Evolutionary conservation across 768 basidiomycete genomes (phyloP), one percentile per base, ranked within the genome.

Genomic region (Rhizopogon sp.): DNA sequence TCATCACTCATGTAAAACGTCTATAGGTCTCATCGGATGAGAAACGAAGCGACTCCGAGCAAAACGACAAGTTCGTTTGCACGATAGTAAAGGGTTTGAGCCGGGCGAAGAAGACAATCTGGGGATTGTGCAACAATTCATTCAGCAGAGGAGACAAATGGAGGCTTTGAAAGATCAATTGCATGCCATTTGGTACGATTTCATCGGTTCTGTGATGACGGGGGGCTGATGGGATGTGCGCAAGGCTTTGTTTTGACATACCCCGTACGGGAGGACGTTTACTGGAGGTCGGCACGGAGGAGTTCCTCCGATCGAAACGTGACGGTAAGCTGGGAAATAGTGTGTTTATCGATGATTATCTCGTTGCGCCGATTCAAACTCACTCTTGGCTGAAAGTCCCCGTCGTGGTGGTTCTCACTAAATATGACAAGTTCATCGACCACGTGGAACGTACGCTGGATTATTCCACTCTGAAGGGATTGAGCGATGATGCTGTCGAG

Each of bases 61-160:
- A 49, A 37, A 60, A 60, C 39, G 28, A 16, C 9, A 39, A 31
- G 29, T 56, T 60, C 35, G 50, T 60, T 45, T 60, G 13, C 59
- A 60, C 40, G 59, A 60, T 44, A 60, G 59, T 35, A 10, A 31
- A 39, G 59, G 59, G 7, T 60, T 60, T 40, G 59, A 60, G 43
- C 53, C 54, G 20, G 59, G 54, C 4, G 53, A 58, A 25, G 3
- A 10, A 22, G 43, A 42, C 28, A 60, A 39, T 39, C 16, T 50
- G 40, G n/a, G 29, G n/a, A 22, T 22, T 10, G 58, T 52, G 22
- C 41, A 45, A 31, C 28, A 39, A 2, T 60, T 60, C 37, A 60
- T 60, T 40, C 1, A 50, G 11, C 20, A 43, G 3, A 44, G 58
- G 33, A 45, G 37, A 20, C 16, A 29, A 6, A 46, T 17, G 41